A percentile compares a stretch with the other conserved stretches of the same genome.
Conservation (phyloP, 768 basidiomycete genomes). For the Crucibulum laeve region DNA sequence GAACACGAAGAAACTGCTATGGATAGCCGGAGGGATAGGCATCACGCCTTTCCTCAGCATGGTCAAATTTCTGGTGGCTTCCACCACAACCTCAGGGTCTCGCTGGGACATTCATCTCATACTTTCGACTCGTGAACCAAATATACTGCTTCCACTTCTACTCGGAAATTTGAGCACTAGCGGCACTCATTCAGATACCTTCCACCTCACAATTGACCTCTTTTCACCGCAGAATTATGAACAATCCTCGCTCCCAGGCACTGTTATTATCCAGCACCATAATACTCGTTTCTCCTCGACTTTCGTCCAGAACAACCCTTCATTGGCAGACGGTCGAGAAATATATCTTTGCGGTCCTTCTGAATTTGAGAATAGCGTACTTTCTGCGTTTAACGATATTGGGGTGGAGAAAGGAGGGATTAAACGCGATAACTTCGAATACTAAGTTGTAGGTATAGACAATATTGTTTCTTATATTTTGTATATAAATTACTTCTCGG, state of each 20-base stretch:
- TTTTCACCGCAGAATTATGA: slow-evolving; percentile 22
- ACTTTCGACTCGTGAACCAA: slow-evolving; percentile 50
- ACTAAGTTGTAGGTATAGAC: too few relatives aligned
- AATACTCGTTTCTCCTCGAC: slow-evolving; percentile 16
- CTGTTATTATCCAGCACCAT: slow-evolving; percentile 11
- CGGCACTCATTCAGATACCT: slow-evolving; percentile 7
- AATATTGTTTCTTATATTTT: too few relatives aligned
- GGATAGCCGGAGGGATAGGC: slow-evolving; percentile 66
- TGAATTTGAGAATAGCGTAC: slow-evolving; percentile 35
- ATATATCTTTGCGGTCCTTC: slow-evolving; percentile 49
- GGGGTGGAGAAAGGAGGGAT: slow-evolving; percentile 27
- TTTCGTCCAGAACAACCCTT: slow-evolving; percentile 11
- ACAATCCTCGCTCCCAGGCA: slow-evolving; percentile 7
- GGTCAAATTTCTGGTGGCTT: slow-evolving; percentile 23
- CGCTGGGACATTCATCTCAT: slow-evolving; percentile 39
- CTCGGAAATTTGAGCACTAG: slow-evolving; percentile 15
- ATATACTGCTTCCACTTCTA: slow-evolving; percentile 43
- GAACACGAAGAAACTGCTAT: slow-evolving; percentile 29
- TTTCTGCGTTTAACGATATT: slow-evolving; percentile 25
- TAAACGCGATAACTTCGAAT: too few relatives aligned
- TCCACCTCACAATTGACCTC: slow-evolving; percentile 32
- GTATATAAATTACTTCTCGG: too few relatives aligned
- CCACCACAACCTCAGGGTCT: slow-evolving; percentile 2
- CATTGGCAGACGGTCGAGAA: slow-evolving; percentile 17
- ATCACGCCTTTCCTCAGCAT: slow-evolving; percentile 61